These are phyloP conservation scores for Ogataea zsoltii DNA, from an alignment of 805 yeast genomes.

Conservation along the genomic window DNA sequence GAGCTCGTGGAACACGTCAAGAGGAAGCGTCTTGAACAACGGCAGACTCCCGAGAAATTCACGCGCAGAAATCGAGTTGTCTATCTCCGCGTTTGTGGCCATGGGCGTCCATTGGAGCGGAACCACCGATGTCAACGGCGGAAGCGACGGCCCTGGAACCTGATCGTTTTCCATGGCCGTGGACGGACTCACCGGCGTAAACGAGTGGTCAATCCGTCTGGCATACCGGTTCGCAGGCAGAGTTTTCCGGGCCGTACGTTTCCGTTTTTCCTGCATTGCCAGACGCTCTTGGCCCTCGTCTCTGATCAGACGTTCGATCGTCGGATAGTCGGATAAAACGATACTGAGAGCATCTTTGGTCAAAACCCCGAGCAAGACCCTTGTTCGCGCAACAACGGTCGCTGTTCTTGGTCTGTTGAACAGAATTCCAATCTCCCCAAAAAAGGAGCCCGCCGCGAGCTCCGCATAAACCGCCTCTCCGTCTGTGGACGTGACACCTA, in stretches of 20 bases:
- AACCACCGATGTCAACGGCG: constrained; percentile 29
- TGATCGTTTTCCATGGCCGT: constrained; percentile 35
- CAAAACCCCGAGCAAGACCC: constrained; percentile 65
- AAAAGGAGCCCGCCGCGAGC: constrained; percentile 65
- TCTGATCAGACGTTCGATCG: constrained; percentile 64
- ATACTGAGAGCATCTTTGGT: constrained; percentile 61
- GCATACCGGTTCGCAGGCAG: constrained; percentile 17
- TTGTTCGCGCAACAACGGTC: constrained; percentile 69
- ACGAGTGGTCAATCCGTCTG: constrained; percentile 10
- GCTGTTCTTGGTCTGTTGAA: constrained; percentile 79
- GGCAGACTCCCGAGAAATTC: constrained; percentile 60
- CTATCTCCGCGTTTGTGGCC: constrained; percentile 35
- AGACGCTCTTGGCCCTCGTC: constrained; percentile 80
- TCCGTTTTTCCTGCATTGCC: constrained; percentile 67
- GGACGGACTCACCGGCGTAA: constrained; percentile 21
- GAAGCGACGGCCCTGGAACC: constrained; percentile 42
- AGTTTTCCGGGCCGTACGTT: constrained; percentile 41
- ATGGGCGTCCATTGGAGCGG: background rate
- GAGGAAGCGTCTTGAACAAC: constrained; percentile 57
- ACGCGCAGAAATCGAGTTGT: constrained; percentile 53
- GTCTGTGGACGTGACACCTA: constrained; percentile 74
- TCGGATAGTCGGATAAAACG: constrained; percentile 63
- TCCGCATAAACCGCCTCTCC: constrained; percentile 77
- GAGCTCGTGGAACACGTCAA: constrained; percentile 59
- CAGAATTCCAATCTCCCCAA: constrained; percentile 78